phyloP scores from a whole-genome alignment of 495 filamentous ascomycete genomes.

The Tuber melanosporum region DNA sequence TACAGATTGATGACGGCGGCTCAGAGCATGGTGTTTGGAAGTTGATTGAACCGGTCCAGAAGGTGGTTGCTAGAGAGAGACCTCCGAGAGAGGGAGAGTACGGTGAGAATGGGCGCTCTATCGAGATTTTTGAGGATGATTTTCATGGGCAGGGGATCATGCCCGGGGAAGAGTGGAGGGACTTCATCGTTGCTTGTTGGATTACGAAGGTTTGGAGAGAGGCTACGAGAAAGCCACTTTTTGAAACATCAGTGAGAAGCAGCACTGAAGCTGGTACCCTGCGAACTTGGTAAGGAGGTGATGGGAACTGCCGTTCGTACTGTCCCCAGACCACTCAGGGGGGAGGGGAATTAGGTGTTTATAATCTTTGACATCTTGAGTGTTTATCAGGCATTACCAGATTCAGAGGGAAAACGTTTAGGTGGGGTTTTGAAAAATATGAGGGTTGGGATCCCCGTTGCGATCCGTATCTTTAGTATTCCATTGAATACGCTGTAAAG shows the following conservation, averaged over 20 bases:
- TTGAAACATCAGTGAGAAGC: conserved; percentile 13
- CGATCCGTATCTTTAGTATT: neutral
- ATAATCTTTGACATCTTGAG: neutral
- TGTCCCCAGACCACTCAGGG: neutral
- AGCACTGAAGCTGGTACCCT: conserved; percentile 6
- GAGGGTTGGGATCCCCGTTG: neutral
- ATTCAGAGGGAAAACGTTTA: neutral
- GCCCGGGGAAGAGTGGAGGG: conserved; percentile 37
- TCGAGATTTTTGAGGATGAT: conserved; percentile 37
- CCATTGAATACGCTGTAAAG: neutral
- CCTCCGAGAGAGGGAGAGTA: conserved; percentile 10
- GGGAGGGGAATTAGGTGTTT: neutral
- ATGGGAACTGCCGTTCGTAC: neutral
- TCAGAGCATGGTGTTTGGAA: conserved; percentile 34
- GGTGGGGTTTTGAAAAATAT: neutral
- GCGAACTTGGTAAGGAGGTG: neutral
- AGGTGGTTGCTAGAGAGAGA: conserved; percentile 31
- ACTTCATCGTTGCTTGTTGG: conserved; percentile 38
- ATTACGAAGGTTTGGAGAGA: conserved; percentile 40
- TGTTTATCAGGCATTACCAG: neutral
- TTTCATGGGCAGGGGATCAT: conserved; percentile 29
- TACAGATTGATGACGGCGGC: conserved; percentile 33
- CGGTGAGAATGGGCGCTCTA: conserved; percentile 33
- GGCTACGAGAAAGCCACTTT: conserved; percentile 30
- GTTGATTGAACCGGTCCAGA: conserved; percentile 32